phyloP scores from a whole-genome alignment of 306 rosid genomes.

The Benincasa hispida region DNA sequence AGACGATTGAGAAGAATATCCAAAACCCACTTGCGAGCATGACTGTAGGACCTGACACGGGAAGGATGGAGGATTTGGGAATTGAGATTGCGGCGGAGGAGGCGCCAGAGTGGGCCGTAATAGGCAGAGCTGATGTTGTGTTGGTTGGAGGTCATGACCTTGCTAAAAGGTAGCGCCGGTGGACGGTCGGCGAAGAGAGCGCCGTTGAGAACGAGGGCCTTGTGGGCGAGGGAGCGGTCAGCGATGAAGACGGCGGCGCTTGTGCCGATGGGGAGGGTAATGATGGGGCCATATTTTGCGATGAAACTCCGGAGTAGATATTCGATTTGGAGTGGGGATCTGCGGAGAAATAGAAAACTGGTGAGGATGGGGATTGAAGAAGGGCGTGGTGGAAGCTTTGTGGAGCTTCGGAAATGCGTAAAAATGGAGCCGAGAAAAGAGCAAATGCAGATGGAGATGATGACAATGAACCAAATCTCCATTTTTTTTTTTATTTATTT shows the following conservation, averaged over 20 bases:
- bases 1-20: neutral
- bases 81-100: constrained; percentile 8
- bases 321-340: neutral
- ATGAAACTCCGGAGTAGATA: neutral
- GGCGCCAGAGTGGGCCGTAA: constrained; percentile 3
- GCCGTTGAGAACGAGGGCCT: neutral
- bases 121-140: neutral
- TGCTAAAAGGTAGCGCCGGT: neutral
- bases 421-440: neutral
- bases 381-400: constrained; percentile 1
- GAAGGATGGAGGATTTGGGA: constrained; percentile 3
- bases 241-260: neutral
- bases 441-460: neutral
- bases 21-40: constrained; percentile 12
- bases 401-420: neutral
- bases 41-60: neutral
- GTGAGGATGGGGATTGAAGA: neutral
- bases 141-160: neutral
- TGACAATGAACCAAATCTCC: neutral
- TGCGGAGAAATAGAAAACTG: neutral
- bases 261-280: neutral
- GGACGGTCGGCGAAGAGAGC: constrained; percentile 7
- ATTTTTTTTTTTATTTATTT: neutral
- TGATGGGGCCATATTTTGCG: neutral
- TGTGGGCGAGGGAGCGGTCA: neutral